Conservation (phyloP, 208 protist genomes). For the Porcisia hertigi region DNA sequence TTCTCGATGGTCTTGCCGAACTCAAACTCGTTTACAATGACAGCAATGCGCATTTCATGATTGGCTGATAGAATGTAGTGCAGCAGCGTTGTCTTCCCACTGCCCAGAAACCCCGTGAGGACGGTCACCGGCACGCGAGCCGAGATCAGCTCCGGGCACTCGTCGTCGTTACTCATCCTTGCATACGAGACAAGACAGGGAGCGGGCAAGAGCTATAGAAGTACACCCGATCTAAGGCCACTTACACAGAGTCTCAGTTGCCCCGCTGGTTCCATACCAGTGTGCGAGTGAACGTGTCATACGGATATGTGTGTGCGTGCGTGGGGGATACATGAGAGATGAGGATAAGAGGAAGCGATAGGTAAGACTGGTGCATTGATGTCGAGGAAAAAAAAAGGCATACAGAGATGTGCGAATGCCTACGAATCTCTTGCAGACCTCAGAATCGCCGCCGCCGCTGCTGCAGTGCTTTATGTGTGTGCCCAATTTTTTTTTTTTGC, state of each 20-base stretch:
- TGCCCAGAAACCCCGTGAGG: conserved; percentile 95
- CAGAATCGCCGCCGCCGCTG: too few species aligned
- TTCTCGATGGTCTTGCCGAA: conserved; percentile 92
- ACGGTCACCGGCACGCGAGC: conserved; percentile 89
- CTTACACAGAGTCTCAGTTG: neutral
- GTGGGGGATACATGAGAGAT: too few species aligned
- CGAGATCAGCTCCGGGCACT: conserved; percentile 80
- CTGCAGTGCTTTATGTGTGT: too few species aligned
- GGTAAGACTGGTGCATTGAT: neutral
- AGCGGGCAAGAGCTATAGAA: neutral
- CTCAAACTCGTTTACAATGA: conserved; percentile 95
- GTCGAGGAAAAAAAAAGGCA: neutral
- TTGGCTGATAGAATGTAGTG: conserved; percentile 91
- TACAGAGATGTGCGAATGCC: neutral
- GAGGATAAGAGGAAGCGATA: neutral
- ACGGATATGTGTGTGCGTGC: neutral
- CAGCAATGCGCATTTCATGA: conserved; percentile 91
- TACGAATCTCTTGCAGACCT: too few species aligned
- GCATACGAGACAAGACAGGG: neutral
- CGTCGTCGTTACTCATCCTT: conserved; percentile 64
- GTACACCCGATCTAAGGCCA: neutral
- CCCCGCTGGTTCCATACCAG: neutral
- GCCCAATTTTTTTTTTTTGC: too few species aligned
- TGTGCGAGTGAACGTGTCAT: neutral
- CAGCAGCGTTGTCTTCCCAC: conserved; percentile 94